Conservation (phyloP, 306 rosid genomes). For the Pueraria montana region DNA sequence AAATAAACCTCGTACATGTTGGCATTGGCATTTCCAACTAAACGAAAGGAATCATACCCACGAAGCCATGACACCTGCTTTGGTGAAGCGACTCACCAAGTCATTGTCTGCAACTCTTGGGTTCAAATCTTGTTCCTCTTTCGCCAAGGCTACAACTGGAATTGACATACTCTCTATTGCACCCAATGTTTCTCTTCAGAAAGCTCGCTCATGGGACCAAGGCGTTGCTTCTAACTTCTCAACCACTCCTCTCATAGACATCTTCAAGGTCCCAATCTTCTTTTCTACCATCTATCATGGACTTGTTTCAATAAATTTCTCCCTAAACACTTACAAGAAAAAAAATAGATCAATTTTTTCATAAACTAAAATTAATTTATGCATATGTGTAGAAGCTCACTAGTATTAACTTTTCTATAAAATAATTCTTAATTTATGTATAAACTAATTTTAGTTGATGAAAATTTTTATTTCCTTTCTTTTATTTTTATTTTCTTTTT, state of each 20-base stretch:
- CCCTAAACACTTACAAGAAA: too few species aligned
- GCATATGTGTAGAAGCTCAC: too few species aligned
- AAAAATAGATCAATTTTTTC: too few species aligned
- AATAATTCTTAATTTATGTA: too few species aligned
- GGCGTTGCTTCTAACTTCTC: constrained; percentile 85
- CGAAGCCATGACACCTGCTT: background rate
- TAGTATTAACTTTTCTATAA: too few species aligned
- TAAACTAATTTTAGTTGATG: too few species aligned
- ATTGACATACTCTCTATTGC: constrained; percentile 76
- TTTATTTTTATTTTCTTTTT: too few species aligned
- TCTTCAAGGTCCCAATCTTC: constrained; percentile 73
- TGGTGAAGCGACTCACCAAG: background rate
- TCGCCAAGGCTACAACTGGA: constrained; percentile 50
- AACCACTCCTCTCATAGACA: constrained; percentile 78
- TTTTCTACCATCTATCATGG: background rate
- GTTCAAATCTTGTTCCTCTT: background rate
- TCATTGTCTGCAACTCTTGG: background rate
- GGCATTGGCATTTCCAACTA: background rate
- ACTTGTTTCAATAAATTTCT: too few species aligned
- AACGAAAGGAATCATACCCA: background rate
- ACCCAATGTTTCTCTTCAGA: constrained; percentile 81
- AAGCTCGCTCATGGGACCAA: constrained; percentile 92
- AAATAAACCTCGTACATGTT: too few species aligned
- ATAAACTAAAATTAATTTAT: too few species aligned
- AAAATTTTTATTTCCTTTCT: too few species aligned